phyloP scores from a whole-genome alignment of 2,329 filamentous ascomycete species.

The Cyclaneusma minus region DNA sequence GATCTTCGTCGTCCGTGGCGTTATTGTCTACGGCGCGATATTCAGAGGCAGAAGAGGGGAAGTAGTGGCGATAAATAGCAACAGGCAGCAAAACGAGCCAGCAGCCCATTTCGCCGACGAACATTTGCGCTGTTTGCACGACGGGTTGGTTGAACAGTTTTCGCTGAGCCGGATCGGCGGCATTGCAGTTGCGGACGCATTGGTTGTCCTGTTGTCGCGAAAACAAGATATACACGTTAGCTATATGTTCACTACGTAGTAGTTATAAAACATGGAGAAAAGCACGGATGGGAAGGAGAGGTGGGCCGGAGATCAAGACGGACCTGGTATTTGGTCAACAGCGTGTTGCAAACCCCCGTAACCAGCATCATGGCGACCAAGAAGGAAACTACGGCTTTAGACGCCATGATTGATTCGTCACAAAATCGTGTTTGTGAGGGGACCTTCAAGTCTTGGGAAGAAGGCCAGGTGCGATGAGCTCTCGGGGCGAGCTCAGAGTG shows the following conservation, averaged over 20 bases:
- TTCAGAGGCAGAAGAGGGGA: constrained; percentile 30
- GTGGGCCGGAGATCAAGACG: constrained; percentile 10
- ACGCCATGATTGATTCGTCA: constrained; percentile 61
- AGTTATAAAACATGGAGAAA: too few relatives aligned
- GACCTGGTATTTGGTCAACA: constrained; percentile 93
- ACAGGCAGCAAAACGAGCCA: constrained; percentile 76
- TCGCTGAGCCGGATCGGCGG: constrained; percentile 47
- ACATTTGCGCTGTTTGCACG: constrained; percentile 95
- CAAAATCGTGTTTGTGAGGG: too few relatives aligned
- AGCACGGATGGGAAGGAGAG: neutral
- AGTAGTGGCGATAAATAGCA: constrained; percentile 45
- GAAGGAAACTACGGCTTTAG: constrained; percentile 59
- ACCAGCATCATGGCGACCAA: constrained; percentile 93
- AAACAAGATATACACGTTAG: constrained; percentile 8
- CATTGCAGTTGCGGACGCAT: constrained; percentile 82
- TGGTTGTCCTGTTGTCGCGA: constrained; percentile 81
- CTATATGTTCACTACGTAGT: neutral
- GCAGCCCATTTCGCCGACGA: constrained; percentile 88
- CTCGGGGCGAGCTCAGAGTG: neutral
- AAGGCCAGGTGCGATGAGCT: neutral
- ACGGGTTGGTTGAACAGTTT: constrained; percentile 85
- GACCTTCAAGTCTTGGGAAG: neutral
- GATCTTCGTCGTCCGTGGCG: constrained; percentile 28
- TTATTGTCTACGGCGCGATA: constrained; percentile 49
- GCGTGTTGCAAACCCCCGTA: constrained; percentile 91